A percentile compares a stretch with the other conserved stretches of the same genome.
Evolutionary conservation across 139 green algal species (phyloP).

Genomic region (Nannochloris sp.): DNA sequence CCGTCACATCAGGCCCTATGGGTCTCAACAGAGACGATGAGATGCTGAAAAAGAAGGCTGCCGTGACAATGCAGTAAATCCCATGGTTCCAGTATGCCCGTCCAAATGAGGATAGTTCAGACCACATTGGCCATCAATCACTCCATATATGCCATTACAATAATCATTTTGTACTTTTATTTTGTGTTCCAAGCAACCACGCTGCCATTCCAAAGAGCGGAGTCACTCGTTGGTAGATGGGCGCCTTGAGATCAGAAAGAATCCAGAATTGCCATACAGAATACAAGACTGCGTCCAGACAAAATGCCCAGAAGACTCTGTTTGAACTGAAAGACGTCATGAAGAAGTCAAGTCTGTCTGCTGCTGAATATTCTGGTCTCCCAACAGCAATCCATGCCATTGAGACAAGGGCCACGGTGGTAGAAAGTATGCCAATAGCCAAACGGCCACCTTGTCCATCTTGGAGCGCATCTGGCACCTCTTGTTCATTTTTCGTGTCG

Average conservation of each 20-base stretch:
- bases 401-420: slow-evolving; percentile 44
- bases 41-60: slow-evolving; percentile 1
- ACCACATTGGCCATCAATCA: too few relatives aligned
- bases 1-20: not conserved
- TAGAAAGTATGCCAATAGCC: slow-evolving; percentile 11
- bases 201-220: slow-evolving; percentile 68
- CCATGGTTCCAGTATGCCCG: not conserved
- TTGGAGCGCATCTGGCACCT: not conserved
- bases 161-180: not conserved
- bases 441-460: not conserved
- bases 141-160: too few relatives aligned
- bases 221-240: slow-evolving; percentile 37
- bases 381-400: slow-evolving; percentile 49
- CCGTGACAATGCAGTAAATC: slow-evolving; percentile 1
- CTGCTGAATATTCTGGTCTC: slow-evolving; percentile 54
- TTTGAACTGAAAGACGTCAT: slow-evolving; percentile 24
- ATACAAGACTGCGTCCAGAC: slow-evolving; percentile 64
- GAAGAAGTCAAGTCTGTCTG: slow-evolving; percentile 38
- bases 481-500: not conserved
- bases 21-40: not conserved
- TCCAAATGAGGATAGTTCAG: too few relatives aligned
- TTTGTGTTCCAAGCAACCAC: slow-evolving; percentile 32
- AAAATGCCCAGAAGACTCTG: slow-evolving; percentile 74
- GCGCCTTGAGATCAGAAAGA: slow-evolving; percentile 30
- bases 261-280: slow-evolving; percentile 62